A percentile compares a stretch with the other conserved stretches of the same genome.
phyloP scores from a whole-genome alignment of 768 basidiomycete species.

The Mycena olivaceomarginata region DNA sequence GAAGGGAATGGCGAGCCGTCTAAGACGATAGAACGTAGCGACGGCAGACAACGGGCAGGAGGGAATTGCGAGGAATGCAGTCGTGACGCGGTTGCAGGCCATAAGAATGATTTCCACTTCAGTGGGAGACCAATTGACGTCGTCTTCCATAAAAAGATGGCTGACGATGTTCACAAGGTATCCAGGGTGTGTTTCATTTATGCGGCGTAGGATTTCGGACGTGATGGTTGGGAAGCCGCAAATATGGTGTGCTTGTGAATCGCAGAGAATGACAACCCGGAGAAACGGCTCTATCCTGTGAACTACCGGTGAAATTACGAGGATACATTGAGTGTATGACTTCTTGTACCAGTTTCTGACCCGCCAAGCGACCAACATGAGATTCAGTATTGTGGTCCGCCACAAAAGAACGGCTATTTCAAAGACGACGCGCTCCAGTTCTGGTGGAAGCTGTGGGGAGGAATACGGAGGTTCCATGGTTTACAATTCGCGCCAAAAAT shows the following conservation, averaged over 20 bases:
- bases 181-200: constrained; percentile 3
- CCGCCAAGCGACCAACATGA: constrained; percentile 12
- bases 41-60: constrained; percentile 9
- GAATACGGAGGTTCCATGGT: constrained; percentile 8
- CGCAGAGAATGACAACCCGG: constrained; percentile 10
- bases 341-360: constrained; percentile 7
- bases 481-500: background rate
- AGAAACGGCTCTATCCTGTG: constrained; percentile 2
- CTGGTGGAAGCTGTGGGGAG: background rate
- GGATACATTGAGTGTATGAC: background rate
- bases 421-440: constrained; percentile 8
- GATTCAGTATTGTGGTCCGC: background rate
- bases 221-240: constrained; percentile 8
- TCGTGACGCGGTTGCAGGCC: constrained; percentile 12
- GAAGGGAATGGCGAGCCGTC: constrained; percentile 11
- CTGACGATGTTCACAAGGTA: constrained; percentile 1
- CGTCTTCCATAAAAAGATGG: constrained; percentile 5
- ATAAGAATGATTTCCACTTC: constrained; percentile 12
- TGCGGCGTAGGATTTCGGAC: constrained; percentile 7
- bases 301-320: constrained; percentile 3
- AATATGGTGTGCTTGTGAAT: constrained; percentile 12
- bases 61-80: constrained; percentile 6
- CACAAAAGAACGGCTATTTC: constrained; percentile 10
- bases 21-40: constrained; percentile 4
- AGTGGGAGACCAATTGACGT: constrained; percentile 10